Evolutionary conservation across 768 basidiomycete genomes (phyloP).

Genomic region (Cubamyces sp.): DNA sequence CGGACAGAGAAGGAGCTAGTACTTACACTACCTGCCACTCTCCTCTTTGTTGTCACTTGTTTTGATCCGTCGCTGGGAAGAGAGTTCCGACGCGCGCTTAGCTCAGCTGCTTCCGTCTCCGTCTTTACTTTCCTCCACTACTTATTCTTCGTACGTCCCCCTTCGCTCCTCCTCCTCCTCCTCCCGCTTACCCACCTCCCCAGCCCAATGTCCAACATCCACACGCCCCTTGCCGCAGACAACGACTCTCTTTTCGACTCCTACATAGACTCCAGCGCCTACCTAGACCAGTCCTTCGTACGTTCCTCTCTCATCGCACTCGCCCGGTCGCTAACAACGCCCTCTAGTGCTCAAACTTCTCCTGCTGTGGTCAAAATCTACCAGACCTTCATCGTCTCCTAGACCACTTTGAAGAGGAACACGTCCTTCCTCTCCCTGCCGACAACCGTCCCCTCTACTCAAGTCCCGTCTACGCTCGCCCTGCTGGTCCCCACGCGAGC

Average conservation of each 20-base stretch:
- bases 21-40: too few relatives aligned
- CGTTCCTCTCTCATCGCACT: background rate
- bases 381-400: constrained; percentile 53
- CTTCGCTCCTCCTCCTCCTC: background rate
- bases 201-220: constrained; percentile 4
- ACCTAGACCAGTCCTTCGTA: constrained; percentile 20
- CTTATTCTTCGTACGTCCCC: background rate
- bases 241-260: constrained; percentile 20
- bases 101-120: background rate
- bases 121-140: background rate
- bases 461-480: constrained; percentile 26
- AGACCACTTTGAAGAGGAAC: constrained; percentile 53
- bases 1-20: too few relatives aligned
- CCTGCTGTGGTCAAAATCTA: constrained; percentile 51
- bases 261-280: constrained; percentile 13
- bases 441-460: constrained; percentile 41
- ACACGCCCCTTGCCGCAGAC: background rate
- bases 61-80: background rate
- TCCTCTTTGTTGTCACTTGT: too few relatives aligned
- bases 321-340: background rate
- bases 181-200: background rate
- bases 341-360: constrained; percentile 47
- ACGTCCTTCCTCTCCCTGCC: constrained; percentile 38
- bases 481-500: constrained; percentile 22
- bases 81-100: background rate